These are phyloP conservation scores for Diplodia mutila DNA, from an alignment of 2,329 filamentous ascomycete genomes.

Conservation along the genomic window DNA sequence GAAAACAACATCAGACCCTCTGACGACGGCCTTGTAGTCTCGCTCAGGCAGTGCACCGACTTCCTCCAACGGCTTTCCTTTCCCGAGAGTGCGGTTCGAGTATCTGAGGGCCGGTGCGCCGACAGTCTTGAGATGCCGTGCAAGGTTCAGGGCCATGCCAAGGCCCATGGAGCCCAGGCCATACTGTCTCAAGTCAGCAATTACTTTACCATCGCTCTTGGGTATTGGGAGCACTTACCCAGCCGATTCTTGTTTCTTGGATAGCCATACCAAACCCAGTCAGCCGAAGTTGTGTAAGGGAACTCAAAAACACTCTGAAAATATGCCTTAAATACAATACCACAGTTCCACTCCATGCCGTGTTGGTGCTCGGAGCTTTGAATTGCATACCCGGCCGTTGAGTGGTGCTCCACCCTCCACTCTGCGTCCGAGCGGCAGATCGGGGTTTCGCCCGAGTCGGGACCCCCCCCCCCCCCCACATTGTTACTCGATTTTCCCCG, in stretches of 20 bases:
- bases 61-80: neutral
- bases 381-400: neutral
- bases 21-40: neutral
- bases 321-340: neutral
- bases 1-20: neutral
- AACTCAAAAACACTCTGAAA: neutral
- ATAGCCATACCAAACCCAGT: neutral
- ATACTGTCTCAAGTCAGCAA: neutral
- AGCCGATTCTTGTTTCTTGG: neutral
- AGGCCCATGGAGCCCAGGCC: neutral
- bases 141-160: neutral
- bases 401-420: neutral
- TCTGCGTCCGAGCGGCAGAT: no score
- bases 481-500: no score
- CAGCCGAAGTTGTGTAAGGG: neutral
- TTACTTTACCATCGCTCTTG: neutral
- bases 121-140: neutral
- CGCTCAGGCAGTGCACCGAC: neutral
- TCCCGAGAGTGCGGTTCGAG: neutral
- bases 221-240: neutral
- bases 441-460: no score
- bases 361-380: no score
- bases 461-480: no score
- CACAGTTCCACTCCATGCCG: neutral
- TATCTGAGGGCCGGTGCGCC: neutral